phyloP scores from a whole-genome alignment of 371 early-diverging fungal species.

The Rhizomucor pusillus region DNA sequence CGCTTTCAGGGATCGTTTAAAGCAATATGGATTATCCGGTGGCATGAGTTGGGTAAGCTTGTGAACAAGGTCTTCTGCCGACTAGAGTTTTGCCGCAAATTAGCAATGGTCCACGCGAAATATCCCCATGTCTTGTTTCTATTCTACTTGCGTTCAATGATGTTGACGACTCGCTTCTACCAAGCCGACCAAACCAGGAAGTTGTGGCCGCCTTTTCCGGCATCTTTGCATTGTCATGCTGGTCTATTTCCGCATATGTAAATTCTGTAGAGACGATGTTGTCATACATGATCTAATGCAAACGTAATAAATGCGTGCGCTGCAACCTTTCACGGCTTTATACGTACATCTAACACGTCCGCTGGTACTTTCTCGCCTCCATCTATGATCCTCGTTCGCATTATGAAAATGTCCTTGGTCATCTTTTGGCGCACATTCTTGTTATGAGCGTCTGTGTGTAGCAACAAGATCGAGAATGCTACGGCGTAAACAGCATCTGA shows the following conservation, averaged over 20 bases:
- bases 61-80: conserved; percentile 27
- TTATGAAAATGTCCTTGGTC: conserved; percentile 80
- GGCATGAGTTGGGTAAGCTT: conserved; percentile 41
- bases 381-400: conserved; percentile 65
- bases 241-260: conserved; percentile 53
- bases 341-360: conserved; percentile 69
- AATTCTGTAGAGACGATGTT: conserved; percentile 61
- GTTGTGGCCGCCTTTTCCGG: conserved; percentile 12
- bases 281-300: conserved; percentile 69
- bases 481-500: conserved; percentile 79
- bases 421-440: conserved; percentile 82
- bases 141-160: background rate
- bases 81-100: conserved; percentile 7
- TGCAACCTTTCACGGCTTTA: background rate
- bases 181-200: conserved; percentile 35
- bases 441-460: conserved; percentile 94
- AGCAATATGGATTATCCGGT: conserved; percentile 35
- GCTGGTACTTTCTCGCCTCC: conserved; percentile 64
- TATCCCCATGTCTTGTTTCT: background rate
- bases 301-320: background rate
- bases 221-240: conserved; percentile 21
- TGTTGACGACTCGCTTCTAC: conserved; percentile 17
- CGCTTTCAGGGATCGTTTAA: conserved; percentile 27
- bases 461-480: conserved; percentile 81
- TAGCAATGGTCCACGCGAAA: background rate